These are phyloP conservation scores for Kodamaea laetipori DNA, from an alignment of 805 yeast genomes.

Conservation along the genomic window DNA sequence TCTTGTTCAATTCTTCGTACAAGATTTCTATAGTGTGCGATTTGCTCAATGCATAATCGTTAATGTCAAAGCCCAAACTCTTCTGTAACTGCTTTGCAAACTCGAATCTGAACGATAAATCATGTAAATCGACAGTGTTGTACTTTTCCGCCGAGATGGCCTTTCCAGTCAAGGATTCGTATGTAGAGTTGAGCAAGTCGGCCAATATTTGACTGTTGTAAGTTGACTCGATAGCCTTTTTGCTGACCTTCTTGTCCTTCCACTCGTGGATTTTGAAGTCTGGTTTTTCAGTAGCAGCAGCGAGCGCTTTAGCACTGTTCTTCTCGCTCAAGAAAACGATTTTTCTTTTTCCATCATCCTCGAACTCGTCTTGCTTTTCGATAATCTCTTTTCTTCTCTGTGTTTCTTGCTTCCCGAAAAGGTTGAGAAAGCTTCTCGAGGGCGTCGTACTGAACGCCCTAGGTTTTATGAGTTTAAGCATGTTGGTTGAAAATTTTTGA, in stretches of 20 bases:
- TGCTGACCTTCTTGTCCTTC: conserved; percentile 30
- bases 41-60: conserved; percentile 51
- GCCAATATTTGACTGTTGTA: conserved; percentile 28
- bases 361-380: conserved; percentile 41
- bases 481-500: conserved; percentile 11
- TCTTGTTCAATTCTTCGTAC: conserved; percentile 35
- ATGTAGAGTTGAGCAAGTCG: conserved; percentile 28
- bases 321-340: conserved; percentile 37
- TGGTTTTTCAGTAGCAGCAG: conserved; percentile 34
- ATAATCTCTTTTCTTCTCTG: conserved; percentile 37
- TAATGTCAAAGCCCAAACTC: conserved; percentile 52
- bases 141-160: conserved; percentile 17
- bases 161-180: conserved; percentile 23
- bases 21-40: conserved; percentile 43
- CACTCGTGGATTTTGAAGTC: conserved; percentile 38
- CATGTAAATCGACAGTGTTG: conserved; percentile 29
- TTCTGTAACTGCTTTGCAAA: conserved; percentile 51
- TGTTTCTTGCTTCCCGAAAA: conserved; percentile 36
- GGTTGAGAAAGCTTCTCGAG: conserved; percentile 29
- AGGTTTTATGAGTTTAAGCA: conserved; percentile 13
- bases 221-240: conserved; percentile 30
- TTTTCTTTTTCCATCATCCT: conserved; percentile 33
- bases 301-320: conserved; percentile 39
- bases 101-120: conserved; percentile 52
- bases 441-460: conserved; percentile 15